Percentiles rank a stretch among this genome's conserved stretches.
phyloP scores from a whole-genome alignment of 2,329 filamentous ascomycete species.

The Colletotrichum sp. region DNA sequence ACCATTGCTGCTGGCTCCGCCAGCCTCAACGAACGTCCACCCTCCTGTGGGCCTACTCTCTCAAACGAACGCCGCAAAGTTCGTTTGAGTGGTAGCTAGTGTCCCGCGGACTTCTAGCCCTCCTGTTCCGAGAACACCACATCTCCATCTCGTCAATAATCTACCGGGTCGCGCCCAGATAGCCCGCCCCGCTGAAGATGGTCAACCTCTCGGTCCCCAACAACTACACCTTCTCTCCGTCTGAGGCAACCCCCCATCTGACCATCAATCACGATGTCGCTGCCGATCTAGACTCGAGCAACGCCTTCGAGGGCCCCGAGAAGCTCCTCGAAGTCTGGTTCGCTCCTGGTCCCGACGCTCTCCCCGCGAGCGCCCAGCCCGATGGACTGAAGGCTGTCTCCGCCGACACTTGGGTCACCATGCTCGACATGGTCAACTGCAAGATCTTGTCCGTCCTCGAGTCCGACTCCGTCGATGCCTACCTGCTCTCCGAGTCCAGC shows the following conservation, averaged over 20 bases:
- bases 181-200: conserved; percentile 56
- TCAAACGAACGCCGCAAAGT: conserved; percentile 92
- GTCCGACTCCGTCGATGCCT: conserved; percentile 93
- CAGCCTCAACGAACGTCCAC: conserved; percentile 71
- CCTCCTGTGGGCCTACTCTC: conserved; percentile 95
- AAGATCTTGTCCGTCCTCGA: conserved; percentile 94
- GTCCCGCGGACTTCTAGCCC: conserved; percentile 75
- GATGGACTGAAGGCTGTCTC: conserved; percentile 86
- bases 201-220: conserved; percentile 80
- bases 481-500: conserved; percentile 97
- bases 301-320: conserved; percentile 97
- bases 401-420: conserved; percentile 87
- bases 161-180: conserved; percentile 23
- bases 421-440: conserved; percentile 98
- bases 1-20: conserved; percentile 81
- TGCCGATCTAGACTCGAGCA: conserved; percentile 90
- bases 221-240: conserved; percentile 83
- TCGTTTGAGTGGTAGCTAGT: conserved; percentile 98
- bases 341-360: conserved; percentile 74
- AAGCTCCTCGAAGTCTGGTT: conserved; percentile 99
- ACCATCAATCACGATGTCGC: conserved; percentile 97
- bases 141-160: conserved; percentile 22
- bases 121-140: conserved; percentile 1
- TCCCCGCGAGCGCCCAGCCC: conserved; percentile 73
- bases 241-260: conserved; percentile 83